phyloP scores from a whole-genome alignment of 2,329 filamentous ascomycete species.

The Neophaeococcomyces aloes region DNA sequence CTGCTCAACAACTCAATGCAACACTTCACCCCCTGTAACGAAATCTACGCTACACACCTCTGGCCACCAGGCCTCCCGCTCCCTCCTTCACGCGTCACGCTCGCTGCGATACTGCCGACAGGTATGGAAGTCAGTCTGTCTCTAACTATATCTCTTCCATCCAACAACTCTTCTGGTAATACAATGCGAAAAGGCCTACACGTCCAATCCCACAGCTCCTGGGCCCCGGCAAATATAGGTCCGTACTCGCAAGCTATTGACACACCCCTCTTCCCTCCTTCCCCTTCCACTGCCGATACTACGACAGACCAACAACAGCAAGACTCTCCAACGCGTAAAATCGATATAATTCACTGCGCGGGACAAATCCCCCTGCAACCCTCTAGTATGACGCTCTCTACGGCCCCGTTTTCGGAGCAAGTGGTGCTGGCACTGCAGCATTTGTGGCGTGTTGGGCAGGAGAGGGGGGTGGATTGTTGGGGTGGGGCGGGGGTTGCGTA shows the following conservation, averaged over 20 bases:
- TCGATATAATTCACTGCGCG: constrained; percentile 55
- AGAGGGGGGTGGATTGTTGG: constrained; percentile 65
- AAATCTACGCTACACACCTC: constrained; percentile 56
- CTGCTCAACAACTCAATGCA: constrained; percentile 69
- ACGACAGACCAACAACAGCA: no score
- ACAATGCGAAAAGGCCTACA: constrained; percentile 52
- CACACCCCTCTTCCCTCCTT: constrained; percentile 30
- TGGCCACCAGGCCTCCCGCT: constrained; percentile 58
- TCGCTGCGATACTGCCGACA: constrained; percentile 59
- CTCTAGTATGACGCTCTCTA: constrained; percentile 54
- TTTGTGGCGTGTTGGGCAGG: constrained; percentile 68
- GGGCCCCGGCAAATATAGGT: constrained; percentile 95
- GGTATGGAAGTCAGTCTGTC: constrained; percentile 53
- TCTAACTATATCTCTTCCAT: constrained; percentile 34
- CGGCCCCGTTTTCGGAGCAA: constrained; percentile 43
- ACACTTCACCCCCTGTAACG: constrained; percentile 67
- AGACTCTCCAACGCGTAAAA: no score
- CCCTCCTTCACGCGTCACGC: constrained; percentile 73
- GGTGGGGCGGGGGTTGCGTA: constrained; percentile 60
- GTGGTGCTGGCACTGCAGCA: constrained; percentile 72
- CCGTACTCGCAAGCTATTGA: constrained; percentile 86
- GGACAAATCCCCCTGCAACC: constrained; percentile 88
- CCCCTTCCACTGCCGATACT: no score
- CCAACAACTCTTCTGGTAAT: not conserved
- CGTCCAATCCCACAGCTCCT: constrained; percentile 88